These are phyloP conservation scores for Microbotryum intermedium DNA, from an alignment of 1,284 basidiomycete genomes.

Conservation along the genomic window DNA sequence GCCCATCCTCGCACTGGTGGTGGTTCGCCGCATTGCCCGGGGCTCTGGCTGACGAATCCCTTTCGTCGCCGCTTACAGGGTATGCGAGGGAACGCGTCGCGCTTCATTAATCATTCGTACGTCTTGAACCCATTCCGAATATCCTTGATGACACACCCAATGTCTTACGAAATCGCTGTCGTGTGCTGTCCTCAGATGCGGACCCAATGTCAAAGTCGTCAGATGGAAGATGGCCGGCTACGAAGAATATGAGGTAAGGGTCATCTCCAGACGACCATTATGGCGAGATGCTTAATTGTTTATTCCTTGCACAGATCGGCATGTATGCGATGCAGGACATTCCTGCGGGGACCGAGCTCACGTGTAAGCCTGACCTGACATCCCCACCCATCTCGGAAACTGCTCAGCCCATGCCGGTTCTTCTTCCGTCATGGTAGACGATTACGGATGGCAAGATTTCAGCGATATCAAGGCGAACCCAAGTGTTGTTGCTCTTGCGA, in stretches of 20 bases:
- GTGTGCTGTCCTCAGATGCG: neutral
- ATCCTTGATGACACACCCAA: slow-evolving; percentile 35
- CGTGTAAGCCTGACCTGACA: slow-evolving; percentile 11
- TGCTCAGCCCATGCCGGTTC: neutral
- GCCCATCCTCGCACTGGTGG: slow-evolving; percentile 11
- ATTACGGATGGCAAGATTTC: slow-evolving; percentile 34
- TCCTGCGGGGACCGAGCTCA: slow-evolving; percentile 42
- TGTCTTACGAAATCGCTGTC: neutral
- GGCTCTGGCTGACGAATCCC: neutral
- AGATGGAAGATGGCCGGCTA: slow-evolving; percentile 33
- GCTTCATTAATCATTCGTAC: slow-evolving; percentile 43
- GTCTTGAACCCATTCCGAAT: neutral
- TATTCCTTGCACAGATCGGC: slow-evolving; percentile 19
- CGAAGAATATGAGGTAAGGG: slow-evolving; percentile 44
- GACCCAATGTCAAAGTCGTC: slow-evolving; percentile 29
- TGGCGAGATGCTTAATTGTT: neutral
- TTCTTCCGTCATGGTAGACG: slow-evolving; percentile 37
- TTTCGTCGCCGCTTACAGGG: slow-evolving; percentile 33
- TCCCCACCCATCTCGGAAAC: neutral
- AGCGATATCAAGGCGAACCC: neutral
- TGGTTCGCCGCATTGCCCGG: too few relatives aligned
- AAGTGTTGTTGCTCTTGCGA: neutral
- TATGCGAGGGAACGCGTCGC: slow-evolving; percentile 42
- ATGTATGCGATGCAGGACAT: slow-evolving; percentile 43
- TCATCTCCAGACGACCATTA: slow-evolving; percentile 1